Evolutionary conservation across 345 rosid species (phyloP), one percentile per base, ranked within the genome.

Genomic region (Pistacia vera): DNA sequence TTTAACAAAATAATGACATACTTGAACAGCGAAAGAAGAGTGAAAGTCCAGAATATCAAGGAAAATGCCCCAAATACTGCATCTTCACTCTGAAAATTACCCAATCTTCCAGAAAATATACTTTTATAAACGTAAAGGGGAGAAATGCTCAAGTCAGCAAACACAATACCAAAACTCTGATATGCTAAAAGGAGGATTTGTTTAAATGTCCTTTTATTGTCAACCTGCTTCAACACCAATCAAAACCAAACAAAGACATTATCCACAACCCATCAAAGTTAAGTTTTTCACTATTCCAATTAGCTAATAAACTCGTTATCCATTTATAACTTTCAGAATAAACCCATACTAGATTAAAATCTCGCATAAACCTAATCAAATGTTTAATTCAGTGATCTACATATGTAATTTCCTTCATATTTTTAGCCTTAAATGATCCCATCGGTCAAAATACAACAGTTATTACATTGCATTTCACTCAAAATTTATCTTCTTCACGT

Each of bases 121-220:
- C 91, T 82, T 78, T 84, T 90, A 81, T 90, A 96, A 68, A 92
- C 97, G 67, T 92, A 96, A 54, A 96, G 88, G 64, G 99, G 99
- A 33, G 98, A 92, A 78, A 86, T 91, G 81, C 88, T 81, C 90
- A 93, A 81, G 74, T 86, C 95, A 38, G 92, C 89, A 72, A 92
- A 92, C 58, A 90, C 95, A 14, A 91, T 71, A 36, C 99, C 98
- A 20, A 95, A 89, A 81, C 99, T 91, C 88, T 91, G 94, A 78
- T 93, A 96, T 35, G 97, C 94, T 77, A 93, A 82, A 54, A 88
- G 83, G 49, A 92, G 85, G 61, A 88, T 70, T 63, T 86, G 89
- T 73, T 77, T 90, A 60, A 83, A 75, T 76, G 78, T 85, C 69
- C 71, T 81, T 78, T 73, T 83, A 75, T 85, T 68, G 51, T 89